Evolutionary conservation across 164 flowering plant genomes (phyloP).

Genomic region (Nymphaea colorata): DNA sequence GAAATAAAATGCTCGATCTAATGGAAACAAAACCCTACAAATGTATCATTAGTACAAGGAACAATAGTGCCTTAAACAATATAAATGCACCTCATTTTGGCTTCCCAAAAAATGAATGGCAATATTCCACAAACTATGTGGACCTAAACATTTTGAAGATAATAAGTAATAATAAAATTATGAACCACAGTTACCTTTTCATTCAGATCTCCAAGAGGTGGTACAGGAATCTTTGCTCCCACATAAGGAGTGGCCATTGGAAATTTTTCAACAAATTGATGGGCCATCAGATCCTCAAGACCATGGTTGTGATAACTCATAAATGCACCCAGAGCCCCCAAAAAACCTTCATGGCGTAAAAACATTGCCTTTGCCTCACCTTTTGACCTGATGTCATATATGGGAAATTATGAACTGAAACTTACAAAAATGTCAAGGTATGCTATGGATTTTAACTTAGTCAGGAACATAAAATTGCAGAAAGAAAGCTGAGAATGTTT

Average conservation of each 20-base stretch:
- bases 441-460: neutral
- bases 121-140: neutral
- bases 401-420: neutral
- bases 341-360: constrained; percentile 93
- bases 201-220: constrained; percentile 80
- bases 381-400: constrained; percentile 54
- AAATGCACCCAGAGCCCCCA: constrained; percentile 98
- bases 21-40: neutral
- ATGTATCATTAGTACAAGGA: neutral
- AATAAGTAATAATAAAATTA: neutral
- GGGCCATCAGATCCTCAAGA: constrained; percentile 90
- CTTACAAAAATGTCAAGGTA: neutral
- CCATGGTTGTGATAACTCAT: constrained; percentile 99
- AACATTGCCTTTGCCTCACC: constrained; percentile 92
- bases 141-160: too few relatives aligned
- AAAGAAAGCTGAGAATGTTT: neutral
- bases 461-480: neutral
- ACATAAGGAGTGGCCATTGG: constrained; percentile 98
- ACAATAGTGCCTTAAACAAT: neutral
- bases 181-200: constrained; percentile 59
- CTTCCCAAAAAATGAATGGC: neutral
- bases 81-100: neutral
- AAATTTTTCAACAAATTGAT: constrained; percentile 96
- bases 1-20: neutral
- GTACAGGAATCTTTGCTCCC: constrained; percentile 92